Base-by-base conservation (phyloP, 2,329 filamentous ascomycete genomes). In the Trichoderma gracile region DNA sequence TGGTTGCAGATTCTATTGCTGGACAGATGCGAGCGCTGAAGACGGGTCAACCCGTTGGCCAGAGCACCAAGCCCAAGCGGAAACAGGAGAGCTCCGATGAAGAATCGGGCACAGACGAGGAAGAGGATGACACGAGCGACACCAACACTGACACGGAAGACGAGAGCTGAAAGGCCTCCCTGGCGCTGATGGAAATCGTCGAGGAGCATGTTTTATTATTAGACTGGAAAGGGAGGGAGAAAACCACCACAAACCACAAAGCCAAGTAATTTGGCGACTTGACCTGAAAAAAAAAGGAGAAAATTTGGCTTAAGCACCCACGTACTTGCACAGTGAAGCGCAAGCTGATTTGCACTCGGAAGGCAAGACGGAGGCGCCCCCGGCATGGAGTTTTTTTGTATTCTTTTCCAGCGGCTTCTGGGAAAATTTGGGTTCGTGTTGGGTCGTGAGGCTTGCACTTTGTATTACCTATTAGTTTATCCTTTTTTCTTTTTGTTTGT, bases 11-110 rank as follows among this genome's bases (percentile, higher is more conserved):
- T 78, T 93, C 92, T 2, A 83, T 97, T 69, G 93, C 93, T 55
- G 93, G 93, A 66, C 92, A 96, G 78, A 95, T 97, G 91, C 88
- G 89, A 67, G 89, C 90, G 14, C 86, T 96, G 67, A 96, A 95
- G 81, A 89, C 89, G 12, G 90, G 86, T 3, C 81, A 79, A 42
- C 80, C 84, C 45, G 89, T 88, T 14, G 90, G 86, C 49, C 81
- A 78, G 40, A 80, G 84, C 45, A 78, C 84, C 8, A 66, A 86
- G 80, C 84, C 86, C 71, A 82, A 81, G 74, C 81, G 81, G 74
- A 80, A 78, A 70, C 74, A 77, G 65, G 77, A 73, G 27, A 77
- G 79, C 53, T 85, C 85, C 2, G 86, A 89, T 53, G 88, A 86
- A 63, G 92, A 96, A 80, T 96, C 92, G 68, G 89, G 91, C 68